These are phyloP conservation scores for Casuarina cunninghamiana DNA, from an alignment of 306 rosid genomes.

Conservation along the genomic window DNA sequence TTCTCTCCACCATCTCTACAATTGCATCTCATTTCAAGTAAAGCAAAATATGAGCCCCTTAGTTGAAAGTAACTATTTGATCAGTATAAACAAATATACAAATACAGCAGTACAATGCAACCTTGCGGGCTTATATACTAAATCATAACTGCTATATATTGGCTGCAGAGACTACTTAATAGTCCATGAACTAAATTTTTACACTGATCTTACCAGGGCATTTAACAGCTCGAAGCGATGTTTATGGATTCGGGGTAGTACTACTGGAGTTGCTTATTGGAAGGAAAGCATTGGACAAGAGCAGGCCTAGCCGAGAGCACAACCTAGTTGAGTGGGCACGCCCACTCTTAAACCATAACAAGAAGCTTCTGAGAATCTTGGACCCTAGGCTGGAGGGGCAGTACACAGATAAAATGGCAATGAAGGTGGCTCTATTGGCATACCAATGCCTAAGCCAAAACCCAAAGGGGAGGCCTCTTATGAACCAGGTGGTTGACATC, in stretches of 20 bases:
- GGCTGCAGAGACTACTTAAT: not conserved
- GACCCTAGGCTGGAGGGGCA: slow-evolving; percentile 89
- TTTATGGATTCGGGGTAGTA: slow-evolving; percentile 92
- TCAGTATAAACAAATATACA: not conserved
- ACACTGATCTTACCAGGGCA: slow-evolving; percentile 59
- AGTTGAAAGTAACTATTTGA: not conserved
- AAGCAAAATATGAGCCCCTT: not conserved
- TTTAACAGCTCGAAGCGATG: slow-evolving; percentile 91
- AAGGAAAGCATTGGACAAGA: slow-evolving; percentile 83
- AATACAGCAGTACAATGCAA: not conserved
- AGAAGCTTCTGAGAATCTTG: slow-evolving; percentile 66
- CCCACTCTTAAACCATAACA: slow-evolving; percentile 76
- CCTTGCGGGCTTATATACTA: not conserved
- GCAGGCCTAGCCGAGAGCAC: slow-evolving; percentile 91
- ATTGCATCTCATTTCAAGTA: not conserved
- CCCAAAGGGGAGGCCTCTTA: slow-evolving; percentile 88
- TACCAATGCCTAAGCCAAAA: slow-evolving; percentile 88
- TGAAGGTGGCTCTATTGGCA: slow-evolving; percentile 73
- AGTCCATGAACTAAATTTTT: slow-evolving; percentile 25
- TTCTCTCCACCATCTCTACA: not conserved
- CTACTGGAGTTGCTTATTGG: slow-evolving; percentile 91
- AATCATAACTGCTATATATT: not conserved
- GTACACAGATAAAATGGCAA: slow-evolving; percentile 60
- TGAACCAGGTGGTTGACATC: slow-evolving; percentile 79
- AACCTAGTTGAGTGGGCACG: slow-evolving; percentile 96